Percentiles rank a stretch among this genome's conserved stretches.
These are phyloP conservation scores for Russula abietina DNA, from an alignment of 768 basidiomycete species.

Conservation along the genomic window DNA sequence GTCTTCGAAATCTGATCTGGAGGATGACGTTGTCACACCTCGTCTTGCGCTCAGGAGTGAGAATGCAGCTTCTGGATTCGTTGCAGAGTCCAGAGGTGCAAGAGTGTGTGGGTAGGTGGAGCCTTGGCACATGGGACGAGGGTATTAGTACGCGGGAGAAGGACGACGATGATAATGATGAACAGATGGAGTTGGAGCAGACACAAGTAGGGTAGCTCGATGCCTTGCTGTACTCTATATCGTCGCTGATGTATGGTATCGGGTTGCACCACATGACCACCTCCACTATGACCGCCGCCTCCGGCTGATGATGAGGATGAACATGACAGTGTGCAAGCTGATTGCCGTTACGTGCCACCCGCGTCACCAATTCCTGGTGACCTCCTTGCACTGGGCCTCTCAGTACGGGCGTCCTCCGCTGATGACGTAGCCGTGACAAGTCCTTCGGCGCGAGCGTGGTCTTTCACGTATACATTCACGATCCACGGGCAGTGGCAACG, in stretches of 20 bases:
- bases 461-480: slow-evolving; percentile 51
- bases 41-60: slow-evolving; percentile 34
- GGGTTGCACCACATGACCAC: too few species aligned
- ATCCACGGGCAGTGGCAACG: slow-evolving; percentile 50
- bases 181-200: too few species aligned
- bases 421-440: background rate
- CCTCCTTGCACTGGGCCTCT: slow-evolving; percentile 6
- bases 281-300: too few species aligned
- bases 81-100: slow-evolving; percentile 36
- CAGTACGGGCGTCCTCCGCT: background rate
- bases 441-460: slow-evolving; percentile 3
- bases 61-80: slow-evolving; percentile 48
- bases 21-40: slow-evolving; percentile 20
- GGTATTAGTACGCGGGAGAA: slow-evolving; percentile 38
- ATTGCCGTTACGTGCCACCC: slow-evolving; percentile 19
- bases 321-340: slow-evolving; percentile 23
- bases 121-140: slow-evolving; percentile 49
- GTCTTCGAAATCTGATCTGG: slow-evolving; percentile 28
- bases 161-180: slow-evolving; percentile 65
- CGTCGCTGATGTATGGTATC: background rate
- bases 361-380: slow-evolving; percentile 11
- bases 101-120: slow-evolving; percentile 68
- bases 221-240: background rate
- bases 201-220: slow-evolving; percentile 43
- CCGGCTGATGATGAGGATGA: too few species aligned